A percentile compares a stretch with the other conserved stretches of the same genome.
Evolutionary conservation across 768 basidiomycete species (phyloP).

Genomic region (Pleurotus pulmonarius): DNA sequence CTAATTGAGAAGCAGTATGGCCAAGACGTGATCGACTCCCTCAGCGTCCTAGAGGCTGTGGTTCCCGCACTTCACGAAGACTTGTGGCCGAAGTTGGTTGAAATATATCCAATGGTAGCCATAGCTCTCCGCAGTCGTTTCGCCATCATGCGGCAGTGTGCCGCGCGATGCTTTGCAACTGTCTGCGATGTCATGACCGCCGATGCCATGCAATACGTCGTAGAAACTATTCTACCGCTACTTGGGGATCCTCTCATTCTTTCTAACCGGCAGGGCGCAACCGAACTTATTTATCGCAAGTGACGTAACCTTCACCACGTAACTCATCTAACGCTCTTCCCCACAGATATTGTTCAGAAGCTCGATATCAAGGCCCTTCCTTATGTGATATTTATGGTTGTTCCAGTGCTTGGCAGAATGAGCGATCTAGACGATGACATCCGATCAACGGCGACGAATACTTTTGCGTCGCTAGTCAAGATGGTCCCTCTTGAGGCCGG

Average conservation of each 20-base stretch:
- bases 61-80: constrained; percentile 69
- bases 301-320: constrained; percentile 13
- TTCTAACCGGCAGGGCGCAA: constrained; percentile 82
- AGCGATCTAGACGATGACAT: constrained; percentile 91
- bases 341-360: constrained; percentile 81
- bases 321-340: too few species aligned
- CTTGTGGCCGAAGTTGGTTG: constrained; percentile 64
- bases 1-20: constrained; percentile 71
- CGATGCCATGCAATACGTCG: constrained; percentile 86
- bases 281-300: constrained; percentile 90
- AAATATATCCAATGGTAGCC: constrained; percentile 74
- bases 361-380: constrained; percentile 94
- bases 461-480: constrained; percentile 95
- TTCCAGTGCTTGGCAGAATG: constrained; percentile 96
- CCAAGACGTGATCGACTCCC: constrained; percentile 88
- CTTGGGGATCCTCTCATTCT: constrained; percentile 75
- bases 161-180: constrained; percentile 83
- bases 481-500: constrained; percentile 99
- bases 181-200: constrained; percentile 83
- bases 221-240: constrained; percentile 78
- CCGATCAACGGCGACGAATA: constrained; percentile 92
- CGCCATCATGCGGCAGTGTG: constrained; percentile 86
- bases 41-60: constrained; percentile 85
- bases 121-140: constrained; percentile 81
- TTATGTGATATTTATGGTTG: constrained; percentile 95